Evolutionary conservation across 1,284 basidiomycete genomes (phyloP), one percentile per base, ranked within the genome.

Genomic region (Blastosporella zonata): DNA sequence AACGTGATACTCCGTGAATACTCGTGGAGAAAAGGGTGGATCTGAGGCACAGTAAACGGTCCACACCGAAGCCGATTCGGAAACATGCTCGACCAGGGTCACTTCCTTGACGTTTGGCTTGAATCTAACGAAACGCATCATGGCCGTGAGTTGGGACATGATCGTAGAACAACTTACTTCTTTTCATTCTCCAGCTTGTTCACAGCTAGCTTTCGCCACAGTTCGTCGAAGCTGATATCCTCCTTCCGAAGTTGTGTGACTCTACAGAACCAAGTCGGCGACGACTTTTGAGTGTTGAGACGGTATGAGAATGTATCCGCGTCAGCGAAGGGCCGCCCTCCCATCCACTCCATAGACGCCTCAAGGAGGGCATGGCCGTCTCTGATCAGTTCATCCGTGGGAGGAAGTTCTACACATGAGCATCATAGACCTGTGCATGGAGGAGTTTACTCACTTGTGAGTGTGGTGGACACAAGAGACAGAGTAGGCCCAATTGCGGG

Each of bases 51-150:
- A 55, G 6, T 59, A 52, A 18, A 57, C 57, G 4, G 59, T 61
- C 64, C 64, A 66, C 38, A 66, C 58, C 10, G 60, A 59, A 33
- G 61, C 57, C 25, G 47, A 54, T 6, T 61, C 58, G 3, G 62
- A 61, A 9, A 64, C 47, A 34, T 59, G 59, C 39, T 59, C 56
- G 41, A 64, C 56, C 35, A 55, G 54, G 10, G 59, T 59, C 12
- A 61, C 60, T 43, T 62, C 61, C 21, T 55, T 47, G 40, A 66
- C 55, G 9, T 55, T 50, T 2, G 57, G 49, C 13, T 57, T 53
- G 37, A 62, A 59, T 36, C 61, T 63, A 38, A 20, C 23, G 20
- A 18, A 33, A 34, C 25, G 10, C 5, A 5, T n/a, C 6, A 31
- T 12, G 15, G 15, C 21, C 18, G 12, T 9, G 8, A 34, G n/a